phyloP scores from a whole-genome alignment of 305 asterid species.

The Lippia alba region DNA sequence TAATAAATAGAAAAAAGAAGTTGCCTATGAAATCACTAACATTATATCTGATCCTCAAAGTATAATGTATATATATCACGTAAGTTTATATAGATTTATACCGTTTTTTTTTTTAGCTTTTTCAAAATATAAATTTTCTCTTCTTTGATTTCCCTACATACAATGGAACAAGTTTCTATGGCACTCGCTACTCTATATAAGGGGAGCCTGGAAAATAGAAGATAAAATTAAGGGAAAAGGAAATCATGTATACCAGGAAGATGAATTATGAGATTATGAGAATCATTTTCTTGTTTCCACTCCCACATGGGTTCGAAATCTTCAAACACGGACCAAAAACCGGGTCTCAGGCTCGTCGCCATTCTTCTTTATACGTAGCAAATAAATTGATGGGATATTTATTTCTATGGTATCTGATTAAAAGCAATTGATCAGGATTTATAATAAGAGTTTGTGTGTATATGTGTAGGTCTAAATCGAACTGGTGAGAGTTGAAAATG shows the following conservation, averaged over 20 bases:
- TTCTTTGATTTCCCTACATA: no score
- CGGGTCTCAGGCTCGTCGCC: conserved; percentile 32
- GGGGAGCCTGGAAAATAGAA: no score
- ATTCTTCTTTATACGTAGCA: conserved; percentile 34
- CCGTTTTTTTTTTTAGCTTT: no score
- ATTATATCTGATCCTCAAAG: no score
- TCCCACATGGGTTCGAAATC: conserved; percentile 60
- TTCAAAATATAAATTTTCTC: no score
- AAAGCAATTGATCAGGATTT: neutral
- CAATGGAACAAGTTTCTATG: no score
- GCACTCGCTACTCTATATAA: no score
- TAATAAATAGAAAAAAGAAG: no score
- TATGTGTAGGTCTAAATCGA: neutral
- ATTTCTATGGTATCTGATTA: neutral
- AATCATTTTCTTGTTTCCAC: conserved; percentile 57
- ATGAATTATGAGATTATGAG: conserved; percentile 47
- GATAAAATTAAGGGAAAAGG: neutral
- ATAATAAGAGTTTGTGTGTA: neutral
- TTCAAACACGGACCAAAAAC: conserved; percentile 44
- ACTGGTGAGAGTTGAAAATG: conserved; percentile 21
- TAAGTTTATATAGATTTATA: no score
- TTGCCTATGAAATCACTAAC: no score
- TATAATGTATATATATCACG: no score
- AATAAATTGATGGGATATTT: neutral
- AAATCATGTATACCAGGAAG: conserved; percentile 55